Base-by-base conservation (phyloP, 345 rosid species). In the Aquilaria yunnanensis region DNA sequence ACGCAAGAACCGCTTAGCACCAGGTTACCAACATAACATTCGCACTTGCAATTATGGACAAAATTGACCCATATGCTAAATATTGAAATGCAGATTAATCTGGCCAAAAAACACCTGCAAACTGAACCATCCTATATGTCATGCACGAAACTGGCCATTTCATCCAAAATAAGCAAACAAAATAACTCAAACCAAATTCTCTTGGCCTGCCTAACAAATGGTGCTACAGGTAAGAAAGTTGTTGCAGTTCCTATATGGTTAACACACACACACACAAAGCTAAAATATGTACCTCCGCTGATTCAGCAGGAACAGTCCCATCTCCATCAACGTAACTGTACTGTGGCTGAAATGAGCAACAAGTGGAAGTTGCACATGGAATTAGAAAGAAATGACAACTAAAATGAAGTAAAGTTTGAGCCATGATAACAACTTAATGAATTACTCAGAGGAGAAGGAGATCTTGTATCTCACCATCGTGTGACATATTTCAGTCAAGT, bases 291-390 rank as follows among this genome's bases (percentile, higher is more conserved):
- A 91, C 97, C 79, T 69, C 77, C 6, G 94, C 96, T 62, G 97
- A 88, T 73, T 91, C 97, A 30, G 89, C 67, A 13, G 96, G 97
- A 60, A 91, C 97, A 3, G 97, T 91, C 70, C 96, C 97, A 77
- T 91, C 96, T 67, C 97, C 97, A 71, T 91, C 96, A 29, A 86
- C 94, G 37, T 72, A 91, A 31, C 87, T 77, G 62, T 91, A 88
- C 65, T 79, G 72, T 41, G 96, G 96, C 96, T 91, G 82, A 13
- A 59, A 75, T 56, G 61, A 61, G 55, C 2, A 63, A 47, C 45
- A 46, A 43, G 34, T 54, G 43, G 5, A 72, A 31, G 29, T 12
- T 60, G 43, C 43, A 37, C 8, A 37, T 37, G 8, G 43, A 37
- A 37, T 37, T 37, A 37, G 43, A 37, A 37, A 37, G 43, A 9